Evolutionary conservation across 2,329 filamentous ascomycete species (phyloP).

Genomic region (Leptographium lundbergii): DNA sequence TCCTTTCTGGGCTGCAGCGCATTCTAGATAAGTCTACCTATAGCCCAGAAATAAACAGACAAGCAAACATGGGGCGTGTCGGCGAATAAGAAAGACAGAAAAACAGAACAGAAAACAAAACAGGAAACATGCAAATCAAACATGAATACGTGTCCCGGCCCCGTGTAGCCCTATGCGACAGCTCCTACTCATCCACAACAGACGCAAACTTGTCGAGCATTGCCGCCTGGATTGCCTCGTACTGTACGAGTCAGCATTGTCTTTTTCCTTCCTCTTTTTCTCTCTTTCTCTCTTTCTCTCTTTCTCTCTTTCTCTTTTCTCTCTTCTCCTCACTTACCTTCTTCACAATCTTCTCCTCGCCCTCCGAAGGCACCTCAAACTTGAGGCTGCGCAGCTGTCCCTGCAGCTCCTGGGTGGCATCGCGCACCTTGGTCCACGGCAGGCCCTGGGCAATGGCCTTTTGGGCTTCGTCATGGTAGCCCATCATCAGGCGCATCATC

Average conservation of each 20-base stretch:
- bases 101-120: too few relatives aligned
- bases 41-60: neutral
- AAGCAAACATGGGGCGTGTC: too few relatives aligned
- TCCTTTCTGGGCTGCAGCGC: too few relatives aligned
- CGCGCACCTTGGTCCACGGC: slow-evolving; percentile 84
- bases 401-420: slow-evolving; percentile 81
- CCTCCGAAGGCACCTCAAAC: slow-evolving; percentile 85
- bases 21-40: neutral
- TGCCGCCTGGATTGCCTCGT: slow-evolving; percentile 78
- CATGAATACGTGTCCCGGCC: neutral
- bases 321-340: slow-evolving; percentile 46
- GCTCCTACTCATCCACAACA: slow-evolving; percentile 70
- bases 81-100: too few relatives aligned
- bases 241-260: slow-evolving; percentile 40
- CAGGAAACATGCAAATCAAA: too few relatives aligned
- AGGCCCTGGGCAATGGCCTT: slow-evolving; percentile 88
- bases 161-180: too few relatives aligned
- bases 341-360: slow-evolving; percentile 67
- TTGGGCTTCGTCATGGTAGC: slow-evolving; percentile 93
- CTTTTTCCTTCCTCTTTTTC: neutral
- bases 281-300: too few relatives aligned
- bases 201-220: slow-evolving; percentile 98
- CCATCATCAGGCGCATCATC: slow-evolving; percentile 99
- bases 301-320: neutral
- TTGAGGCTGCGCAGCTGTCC: slow-evolving; percentile 80